Percentiles rank a stretch among this genome's conserved stretches.
These are phyloP conservation scores for Lathyrus tuberosus DNA, from an alignment of 306 rosid genomes.

Conservation along the genomic window DNA sequence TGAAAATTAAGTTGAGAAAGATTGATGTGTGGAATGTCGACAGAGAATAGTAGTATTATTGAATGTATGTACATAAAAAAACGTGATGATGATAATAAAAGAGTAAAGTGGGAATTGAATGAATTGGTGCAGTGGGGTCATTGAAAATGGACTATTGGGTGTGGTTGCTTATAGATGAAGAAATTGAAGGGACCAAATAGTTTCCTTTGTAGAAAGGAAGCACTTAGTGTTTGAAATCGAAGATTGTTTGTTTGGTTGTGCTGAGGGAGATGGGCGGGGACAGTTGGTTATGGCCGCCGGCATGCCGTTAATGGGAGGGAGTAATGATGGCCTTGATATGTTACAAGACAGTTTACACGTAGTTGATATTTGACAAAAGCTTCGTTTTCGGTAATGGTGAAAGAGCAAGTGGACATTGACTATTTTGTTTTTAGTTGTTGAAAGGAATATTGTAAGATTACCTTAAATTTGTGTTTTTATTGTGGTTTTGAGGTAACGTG, in stretches of 20 bases:
- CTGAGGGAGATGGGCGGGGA: constrained; percentile 4
- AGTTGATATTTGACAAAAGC: neutral
- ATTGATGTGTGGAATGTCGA: neutral
- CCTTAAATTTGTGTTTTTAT: constrained; percentile 17
- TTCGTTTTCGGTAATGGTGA: constrained; percentile 4
- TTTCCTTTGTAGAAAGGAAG: constrained; percentile 12
- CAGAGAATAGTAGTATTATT: neutral
- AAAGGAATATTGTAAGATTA: neutral
- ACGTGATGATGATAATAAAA: neutral
- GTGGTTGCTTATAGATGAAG: neutral
- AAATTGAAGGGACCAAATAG: constrained; percentile 30
- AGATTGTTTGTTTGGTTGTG: constrained; percentile 1
- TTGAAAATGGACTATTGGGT: constrained; percentile 18
- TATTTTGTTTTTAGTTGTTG: neutral
- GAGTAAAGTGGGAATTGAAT: constrained; percentile 5
- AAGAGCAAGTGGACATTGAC: constrained; percentile 6
- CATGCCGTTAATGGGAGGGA: constrained; percentile 35
- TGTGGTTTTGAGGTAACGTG: constrained; percentile 13
- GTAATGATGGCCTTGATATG: constrained; percentile 31
- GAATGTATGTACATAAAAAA: constrained; percentile 8
- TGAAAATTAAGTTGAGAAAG: neutral
- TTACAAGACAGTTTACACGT: constrained; percentile 2
- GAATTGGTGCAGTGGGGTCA: neutral
- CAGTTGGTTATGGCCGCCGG: neutral
- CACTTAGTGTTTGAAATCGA: constrained; percentile 14